A percentile compares a stretch with the other conserved stretches of the same genome.
These are phyloP conservation scores for Aspergillus candidus DNA, from an alignment of 2,329 filamentous ascomycete species.

Conservation along the genomic window DNA sequence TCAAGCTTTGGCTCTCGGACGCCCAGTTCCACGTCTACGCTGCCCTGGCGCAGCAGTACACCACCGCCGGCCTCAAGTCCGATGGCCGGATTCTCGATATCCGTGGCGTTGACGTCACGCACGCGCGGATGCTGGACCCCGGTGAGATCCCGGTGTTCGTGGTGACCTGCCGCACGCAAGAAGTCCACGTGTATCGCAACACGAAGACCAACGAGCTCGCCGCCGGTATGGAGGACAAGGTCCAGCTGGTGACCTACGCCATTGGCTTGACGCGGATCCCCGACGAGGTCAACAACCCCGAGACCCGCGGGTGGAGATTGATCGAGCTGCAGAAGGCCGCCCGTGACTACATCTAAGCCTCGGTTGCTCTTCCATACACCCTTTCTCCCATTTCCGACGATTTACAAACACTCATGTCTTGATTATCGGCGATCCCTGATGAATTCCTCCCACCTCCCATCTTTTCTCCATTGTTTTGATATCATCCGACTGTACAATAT, in stretches of 20 bases:
- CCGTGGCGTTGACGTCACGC: constrained; percentile 71
- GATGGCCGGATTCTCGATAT: constrained; percentile 96
- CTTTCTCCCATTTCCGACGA: constrained; percentile 6
- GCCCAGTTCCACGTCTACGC: constrained; percentile 96
- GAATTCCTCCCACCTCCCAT: constrained; percentile 10
- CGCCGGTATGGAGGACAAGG: constrained; percentile 97
- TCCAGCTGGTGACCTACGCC: constrained; percentile 95
- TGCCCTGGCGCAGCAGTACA: constrained; percentile 94
- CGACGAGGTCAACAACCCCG: constrained; percentile 93
- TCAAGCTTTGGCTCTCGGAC: constrained; percentile 93
- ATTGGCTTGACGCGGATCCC: constrained; percentile 91
- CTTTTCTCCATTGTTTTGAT: constrained; percentile 23
- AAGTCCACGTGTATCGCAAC: constrained; percentile 95
- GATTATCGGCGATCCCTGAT: constrained; percentile 16
- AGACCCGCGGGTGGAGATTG: constrained; percentile 92
- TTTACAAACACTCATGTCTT: constrained; percentile 4
- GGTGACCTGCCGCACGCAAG: constrained; percentile 91
- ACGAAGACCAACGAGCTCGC: constrained; percentile 83
- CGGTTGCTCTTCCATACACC: neutral
- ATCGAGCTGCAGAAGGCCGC: constrained; percentile 99
- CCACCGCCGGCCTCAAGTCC: constrained; percentile 83
- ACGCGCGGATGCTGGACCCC: constrained; percentile 43
- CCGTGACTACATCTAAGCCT: constrained; percentile 69
- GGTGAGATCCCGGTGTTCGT: constrained; percentile 77
- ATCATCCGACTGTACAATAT: constrained; percentile 36